phyloP scores from a whole-genome alignment of 2,329 filamentous ascomycete genomes.

The Fusarium sp. region DNA sequence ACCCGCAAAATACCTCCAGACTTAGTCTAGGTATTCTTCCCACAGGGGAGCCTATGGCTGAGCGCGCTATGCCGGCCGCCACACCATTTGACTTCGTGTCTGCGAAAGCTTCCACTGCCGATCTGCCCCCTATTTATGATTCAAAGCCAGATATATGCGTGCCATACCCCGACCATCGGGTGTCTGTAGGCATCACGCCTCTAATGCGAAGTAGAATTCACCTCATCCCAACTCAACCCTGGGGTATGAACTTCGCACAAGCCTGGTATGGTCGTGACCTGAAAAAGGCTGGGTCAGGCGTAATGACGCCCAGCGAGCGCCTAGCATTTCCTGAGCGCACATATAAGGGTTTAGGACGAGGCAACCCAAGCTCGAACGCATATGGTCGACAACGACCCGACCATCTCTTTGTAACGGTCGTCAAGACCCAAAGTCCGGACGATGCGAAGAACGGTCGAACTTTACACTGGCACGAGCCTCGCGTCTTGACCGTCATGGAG shows the following conservation, averaged over 20 bases:
- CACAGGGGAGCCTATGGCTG: slow-evolving; percentile 68
- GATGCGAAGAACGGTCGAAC: slow-evolving; percentile 65
- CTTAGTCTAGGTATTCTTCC: slow-evolving; percentile 64
- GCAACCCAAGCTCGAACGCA: slow-evolving; percentile 51
- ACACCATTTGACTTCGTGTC: slow-evolving; percentile 70
- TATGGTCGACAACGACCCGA: slow-evolving; percentile 64
- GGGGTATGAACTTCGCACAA: slow-evolving; percentile 60
- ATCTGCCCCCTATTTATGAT: slow-evolving; percentile 72
- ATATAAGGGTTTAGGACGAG: slow-evolving; percentile 45
- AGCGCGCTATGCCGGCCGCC: slow-evolving; percentile 50
- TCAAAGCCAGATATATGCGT: slow-evolving; percentile 69
- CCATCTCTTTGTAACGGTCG: slow-evolving; percentile 69
- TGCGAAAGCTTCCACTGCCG: slow-evolving; percentile 61
- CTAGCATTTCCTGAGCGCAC: slow-evolving; percentile 50
- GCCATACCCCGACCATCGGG: slow-evolving; percentile 73
- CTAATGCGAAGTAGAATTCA: slow-evolving; percentile 57
- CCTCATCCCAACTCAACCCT: slow-evolving; percentile 67
- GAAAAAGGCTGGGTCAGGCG: slow-evolving; percentile 40
- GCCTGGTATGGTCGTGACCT: slow-evolving; percentile 52
- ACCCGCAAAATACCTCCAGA: slow-evolving; percentile 51
- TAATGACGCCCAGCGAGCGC: slow-evolving; percentile 52
- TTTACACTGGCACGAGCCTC: slow-evolving; percentile 73
- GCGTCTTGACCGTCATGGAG: slow-evolving; percentile 73
- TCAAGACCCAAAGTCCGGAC: slow-evolving; percentile 59
- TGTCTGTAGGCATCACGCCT: slow-evolving; percentile 52